Evolutionary conservation across 192 early-diverging fungal species (phyloP), one percentile per base, ranked within the genome.

Genomic region (Gonapodya sp.): DNA sequence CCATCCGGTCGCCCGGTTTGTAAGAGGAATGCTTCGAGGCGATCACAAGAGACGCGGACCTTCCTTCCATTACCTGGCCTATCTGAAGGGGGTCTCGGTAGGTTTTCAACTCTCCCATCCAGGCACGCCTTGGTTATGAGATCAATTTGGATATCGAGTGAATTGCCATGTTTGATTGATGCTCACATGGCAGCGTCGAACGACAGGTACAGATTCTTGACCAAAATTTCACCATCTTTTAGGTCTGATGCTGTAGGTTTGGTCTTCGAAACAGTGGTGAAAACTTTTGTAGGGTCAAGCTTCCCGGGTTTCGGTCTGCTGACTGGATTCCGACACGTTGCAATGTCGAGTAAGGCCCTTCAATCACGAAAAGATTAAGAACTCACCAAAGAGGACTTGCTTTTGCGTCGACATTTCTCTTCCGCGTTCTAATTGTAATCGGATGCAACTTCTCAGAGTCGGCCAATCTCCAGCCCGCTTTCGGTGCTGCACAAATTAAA

Each of bases 81-180:
- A 77, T 18, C 31, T 77, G 75, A 16, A 77, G 34, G 30, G 75
- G 75, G 30, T 77, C 75, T 8, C 75, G 75, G 75, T 77, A 77
- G 75, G 75, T 77, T 31, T 77, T 77, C 75, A 77, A 31, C 34
- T 77, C 75, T 2, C 75, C 75, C 75, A 77, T 77, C 75, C 75
- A 77, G 2, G 75, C 75, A 18, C 75, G 75, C 75, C 75, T 77
- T 16, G 14, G 75, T 31, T 16, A 18, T 14, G 34, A 72, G 64
- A 72, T 30, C 64, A 72, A 18, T 16, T 72, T 30, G 30, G 64
- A 16, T 16, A 16, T 72, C 64, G 16, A 16, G 30, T 16, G 64
- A 72, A 16, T 16, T 30, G 16, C 30, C 16, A 16, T 18, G 30
- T 18, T 30, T 18, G 16, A 30, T 16, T 30, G 64, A 16, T 72